Evolutionary conservation across 1,139 yeast genomes (phyloP), one percentile per base, ranked within the genome.

Genomic region (Hyphopichia buzzinii): DNA sequence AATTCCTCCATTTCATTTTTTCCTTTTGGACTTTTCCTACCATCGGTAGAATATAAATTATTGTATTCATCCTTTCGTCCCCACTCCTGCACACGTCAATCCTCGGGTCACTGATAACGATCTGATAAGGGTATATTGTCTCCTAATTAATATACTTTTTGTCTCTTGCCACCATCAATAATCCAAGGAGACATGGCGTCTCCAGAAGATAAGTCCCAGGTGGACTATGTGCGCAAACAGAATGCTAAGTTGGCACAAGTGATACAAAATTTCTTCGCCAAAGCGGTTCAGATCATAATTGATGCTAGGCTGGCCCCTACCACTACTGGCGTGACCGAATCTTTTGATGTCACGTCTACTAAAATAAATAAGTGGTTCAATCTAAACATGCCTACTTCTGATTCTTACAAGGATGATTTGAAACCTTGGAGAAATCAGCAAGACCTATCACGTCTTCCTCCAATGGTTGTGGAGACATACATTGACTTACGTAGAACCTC

Each of bases 401-500:
- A 72, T 26, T 45, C 62, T 3, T 59, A 67, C 33, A 67, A 72
- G 33, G 87, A 79, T 10, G 88, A 81, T 34, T 59, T 85, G 38
- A 65, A 68, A 38, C 61, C 70, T 10, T 87, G 95, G 95, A 72
- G 72, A 42, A 44, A 62, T 22, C 48, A 57, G 27, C 56, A 60
- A 26, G 78, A 74, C 39, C 41, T 72, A 3, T 41, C 63, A 3
- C 44, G 52, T 3, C 57, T 82, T 16, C 89, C 95, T 3, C 95
- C 96, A 1, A 71, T 92, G 61, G 86, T 90, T 17, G 73, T 92
- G 25, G 98, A 92, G 55, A 83, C 94, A 0, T 85, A 74, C 46
- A 67, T 92, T 37, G 96, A 90, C 56, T 65, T 89, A 37, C 63
- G 88, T 21, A 72, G 69, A 17, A 56, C 90, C 37, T 64, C 77